These are phyloP conservation scores for Candida hungchunana DNA, from an alignment of 805 yeast species.

Conservation along the genomic window DNA sequence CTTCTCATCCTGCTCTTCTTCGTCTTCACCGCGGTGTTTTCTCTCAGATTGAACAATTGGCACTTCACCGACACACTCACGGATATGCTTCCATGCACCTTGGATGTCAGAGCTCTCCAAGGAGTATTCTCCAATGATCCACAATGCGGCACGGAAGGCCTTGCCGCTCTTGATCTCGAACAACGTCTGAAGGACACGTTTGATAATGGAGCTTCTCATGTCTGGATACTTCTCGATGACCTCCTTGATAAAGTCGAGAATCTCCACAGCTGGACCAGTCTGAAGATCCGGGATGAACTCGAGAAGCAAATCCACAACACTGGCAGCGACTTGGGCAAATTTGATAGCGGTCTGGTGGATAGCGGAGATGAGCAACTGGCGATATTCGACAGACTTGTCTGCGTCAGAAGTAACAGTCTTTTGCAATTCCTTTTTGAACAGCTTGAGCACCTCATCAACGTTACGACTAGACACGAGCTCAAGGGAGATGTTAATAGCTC, in stretches of 20 bases:
- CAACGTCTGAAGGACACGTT: conserved; percentile 58
- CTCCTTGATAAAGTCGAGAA: conserved; percentile 87
- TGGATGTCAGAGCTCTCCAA: conserved; percentile 66
- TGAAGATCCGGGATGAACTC: conserved; percentile 84
- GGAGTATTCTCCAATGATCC: conserved; percentile 95
- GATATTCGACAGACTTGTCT: conserved; percentile 80
- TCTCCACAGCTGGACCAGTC: conserved; percentile 82
- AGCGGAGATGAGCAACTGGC: conserved; percentile 82
- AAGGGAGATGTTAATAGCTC: conserved; percentile 82
- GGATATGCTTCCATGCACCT: conserved; percentile 81
- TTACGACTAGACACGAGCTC: conserved; percentile 79
- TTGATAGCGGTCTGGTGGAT: conserved; percentile 85
- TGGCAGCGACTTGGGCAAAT: conserved; percentile 87
- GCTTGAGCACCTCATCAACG: conserved; percentile 88
- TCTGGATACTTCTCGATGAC: conserved; percentile 90
- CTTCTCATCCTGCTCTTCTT: conserved; percentile 23
- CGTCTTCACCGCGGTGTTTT: conserved; percentile 36
- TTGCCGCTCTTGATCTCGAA: conserved; percentile 76
- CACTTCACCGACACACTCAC: conserved; percentile 81
- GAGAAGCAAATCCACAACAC: conserved; percentile 81
- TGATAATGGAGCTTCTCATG: conserved; percentile 60
- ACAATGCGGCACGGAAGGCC: conserved; percentile 87
- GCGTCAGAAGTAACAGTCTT: conserved; percentile 63
- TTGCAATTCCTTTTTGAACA: conserved; percentile 86
- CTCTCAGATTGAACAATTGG: conserved; percentile 80